A percentile compares a stretch with the other conserved stretches of the same genome.
phyloP scores from a whole-genome alignment of 2,329 filamentous ascomycete genomes.

The Trichoderma gracile region DNA sequence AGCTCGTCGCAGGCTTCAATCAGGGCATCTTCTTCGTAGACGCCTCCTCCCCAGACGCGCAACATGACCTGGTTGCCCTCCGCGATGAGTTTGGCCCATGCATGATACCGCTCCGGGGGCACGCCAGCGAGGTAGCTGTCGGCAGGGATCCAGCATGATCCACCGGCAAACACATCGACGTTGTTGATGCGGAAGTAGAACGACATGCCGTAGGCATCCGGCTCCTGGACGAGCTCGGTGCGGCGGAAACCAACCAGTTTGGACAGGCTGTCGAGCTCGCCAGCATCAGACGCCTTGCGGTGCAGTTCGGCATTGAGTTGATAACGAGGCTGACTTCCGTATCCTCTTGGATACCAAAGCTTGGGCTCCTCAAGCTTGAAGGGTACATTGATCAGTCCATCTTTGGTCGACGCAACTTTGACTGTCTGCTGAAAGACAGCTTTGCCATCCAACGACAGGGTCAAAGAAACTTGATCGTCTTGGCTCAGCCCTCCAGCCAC shows the following conservation, averaged over 20 bases:
- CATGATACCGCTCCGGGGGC: constrained; percentile 55
- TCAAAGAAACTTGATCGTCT: constrained; percentile 32
- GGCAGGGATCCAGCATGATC: constrained; percentile 77
- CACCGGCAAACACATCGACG: constrained; percentile 71
- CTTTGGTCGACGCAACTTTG: background rate
- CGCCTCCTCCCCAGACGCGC: constrained; percentile 36
- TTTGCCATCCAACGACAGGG: constrained; percentile 31
- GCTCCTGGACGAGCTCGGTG: constrained; percentile 56
- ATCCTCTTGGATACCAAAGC: constrained; percentile 30
- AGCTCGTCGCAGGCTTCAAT: constrained; percentile 69
- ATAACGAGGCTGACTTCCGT: constrained; percentile 26
- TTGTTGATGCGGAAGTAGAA: constrained; percentile 77
- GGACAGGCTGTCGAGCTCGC: constrained; percentile 3
- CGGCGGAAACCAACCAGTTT: constrained; percentile 67
- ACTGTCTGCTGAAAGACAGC: constrained; percentile 27
- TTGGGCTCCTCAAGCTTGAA: constrained; percentile 43
- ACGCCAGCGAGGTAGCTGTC: constrained; percentile 75
- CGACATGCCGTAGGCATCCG: constrained; percentile 62
- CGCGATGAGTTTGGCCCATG: constrained; percentile 54
- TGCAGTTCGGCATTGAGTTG: constrained; percentile 10
- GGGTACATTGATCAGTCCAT: constrained; percentile 13
- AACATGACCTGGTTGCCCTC: constrained; percentile 51
- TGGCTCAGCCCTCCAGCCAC: constrained; percentile 39
- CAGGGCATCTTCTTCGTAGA: constrained; percentile 62
- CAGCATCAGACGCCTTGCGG: background rate